Evolutionary conservation across 1,284 basidiomycete species (phyloP).

Genomic region (Neolentinus lepideus): DNA sequence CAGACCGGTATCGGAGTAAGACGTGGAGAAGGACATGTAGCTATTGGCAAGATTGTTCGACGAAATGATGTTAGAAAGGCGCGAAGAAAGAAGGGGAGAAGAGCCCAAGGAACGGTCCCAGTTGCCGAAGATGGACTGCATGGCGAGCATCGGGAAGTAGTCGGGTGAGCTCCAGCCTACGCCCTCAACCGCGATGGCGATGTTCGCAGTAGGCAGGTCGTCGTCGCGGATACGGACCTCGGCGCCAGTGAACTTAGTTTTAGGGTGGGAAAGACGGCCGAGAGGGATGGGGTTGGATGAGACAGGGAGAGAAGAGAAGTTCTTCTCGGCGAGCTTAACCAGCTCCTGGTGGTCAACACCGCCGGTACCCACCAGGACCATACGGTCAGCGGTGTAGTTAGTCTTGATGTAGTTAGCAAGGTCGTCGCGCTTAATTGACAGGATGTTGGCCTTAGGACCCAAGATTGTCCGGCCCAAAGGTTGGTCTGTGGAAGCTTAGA

Average conservation of each 20-base stretch:
- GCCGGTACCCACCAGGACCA: slow-evolving; percentile 97
- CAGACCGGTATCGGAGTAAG: slow-evolving; percentile 98
- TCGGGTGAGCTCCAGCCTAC: slow-evolving; percentile 97
- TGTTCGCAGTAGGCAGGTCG: slow-evolving; percentile 81
- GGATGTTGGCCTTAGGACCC: slow-evolving; percentile 93
- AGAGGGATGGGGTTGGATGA: slow-evolving; percentile 87
- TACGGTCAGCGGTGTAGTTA: slow-evolving; percentile 98
- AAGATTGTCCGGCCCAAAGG: slow-evolving; percentile 96
- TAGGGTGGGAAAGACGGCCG: slow-evolving; percentile 69
- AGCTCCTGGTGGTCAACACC: slow-evolving; percentile 92
- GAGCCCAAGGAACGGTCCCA: slow-evolving; percentile 98
- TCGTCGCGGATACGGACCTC: slow-evolving; percentile 97
- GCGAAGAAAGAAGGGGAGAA: slow-evolving; percentile 84
- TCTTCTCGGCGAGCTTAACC: slow-evolving; percentile 91
- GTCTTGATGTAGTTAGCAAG: slow-evolving; percentile 91
- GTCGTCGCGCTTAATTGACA: slow-evolving; percentile 92
- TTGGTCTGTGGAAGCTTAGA: slow-evolving; percentile 52
- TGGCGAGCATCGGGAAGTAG: slow-evolving; percentile 99
- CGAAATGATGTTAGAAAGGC: slow-evolving; percentile 89
- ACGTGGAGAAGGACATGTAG: slow-evolving; percentile 99
- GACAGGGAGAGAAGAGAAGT: slow-evolving; percentile 87
- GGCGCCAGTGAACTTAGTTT: slow-evolving; percentile 85
- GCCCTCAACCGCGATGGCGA: slow-evolving; percentile 97
- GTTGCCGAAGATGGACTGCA: slow-evolving; percentile 98
- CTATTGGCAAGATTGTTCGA: slow-evolving; percentile 97